Conservation (phyloP, 1,139 yeast species). For the Diutina rugosa region DNA sequence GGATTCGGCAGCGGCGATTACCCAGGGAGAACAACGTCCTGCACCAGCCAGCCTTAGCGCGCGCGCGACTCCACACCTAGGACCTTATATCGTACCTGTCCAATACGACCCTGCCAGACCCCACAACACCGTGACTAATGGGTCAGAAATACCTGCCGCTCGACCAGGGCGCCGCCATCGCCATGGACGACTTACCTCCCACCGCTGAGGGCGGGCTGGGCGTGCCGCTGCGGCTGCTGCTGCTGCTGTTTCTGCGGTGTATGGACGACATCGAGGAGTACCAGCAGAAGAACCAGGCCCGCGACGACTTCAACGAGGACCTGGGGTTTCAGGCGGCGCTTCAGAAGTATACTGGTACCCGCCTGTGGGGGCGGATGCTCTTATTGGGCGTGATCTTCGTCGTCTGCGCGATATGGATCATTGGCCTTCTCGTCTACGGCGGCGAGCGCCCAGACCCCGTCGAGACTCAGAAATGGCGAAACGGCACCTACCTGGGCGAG, state of each 20-base stretch:
- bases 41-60: background rate
- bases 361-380: slow-evolving; percentile 5
- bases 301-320: slow-evolving; percentile 13
- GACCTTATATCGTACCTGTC: background rate
- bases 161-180: background rate
- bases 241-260: slow-evolving; percentile 7
- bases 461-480: background rate
- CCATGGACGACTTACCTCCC: background rate
- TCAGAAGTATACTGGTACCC: slow-evolving; percentile 9
- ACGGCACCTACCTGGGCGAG: background rate
- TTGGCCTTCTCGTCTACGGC: slow-evolving; percentile 17
- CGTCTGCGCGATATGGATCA: slow-evolving; percentile 15
- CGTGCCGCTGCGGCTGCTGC: background rate
- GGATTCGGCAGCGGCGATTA: background rate
- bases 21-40: background rate
- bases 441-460: slow-evolving; percentile 5
- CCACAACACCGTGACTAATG: background rate
- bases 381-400: slow-evolving; percentile 1
- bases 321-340: slow-evolving; percentile 13
- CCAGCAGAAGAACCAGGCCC: slow-evolving; percentile 6
- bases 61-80: background rate
- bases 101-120: background rate
- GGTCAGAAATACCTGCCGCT: background rate
- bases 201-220: slow-evolving; percentile 7
- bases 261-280: slow-evolving; percentile 18